Evolutionary conservation across 768 basidiomycete genomes (phyloP).

Genomic region (Sarcomyxa edulis): DNA sequence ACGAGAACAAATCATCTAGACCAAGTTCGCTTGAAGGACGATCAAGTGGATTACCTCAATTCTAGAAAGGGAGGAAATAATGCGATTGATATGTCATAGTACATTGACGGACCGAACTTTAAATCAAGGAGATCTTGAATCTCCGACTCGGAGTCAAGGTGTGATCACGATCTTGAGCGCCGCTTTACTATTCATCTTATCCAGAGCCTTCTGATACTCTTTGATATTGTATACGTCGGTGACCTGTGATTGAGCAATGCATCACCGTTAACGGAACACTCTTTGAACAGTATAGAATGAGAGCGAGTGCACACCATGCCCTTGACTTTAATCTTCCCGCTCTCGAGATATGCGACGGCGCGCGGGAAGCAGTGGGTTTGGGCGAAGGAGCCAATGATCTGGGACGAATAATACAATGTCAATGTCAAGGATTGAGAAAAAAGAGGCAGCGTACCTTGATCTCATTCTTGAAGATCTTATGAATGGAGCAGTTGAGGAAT

Average conservation of each 20-base stretch:
- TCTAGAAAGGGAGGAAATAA: no score
- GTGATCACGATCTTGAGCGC: constrained; percentile 60
- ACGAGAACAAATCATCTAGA: no score
- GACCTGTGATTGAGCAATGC: constrained; percentile 30
- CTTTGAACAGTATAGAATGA: not conserved
- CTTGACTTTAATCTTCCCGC: constrained; percentile 74
- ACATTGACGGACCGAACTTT: no score
- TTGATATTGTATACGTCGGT: constrained; percentile 63
- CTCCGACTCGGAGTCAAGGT: constrained; percentile 25
- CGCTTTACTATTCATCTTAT: constrained; percentile 64
- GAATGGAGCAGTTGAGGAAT: not conserved
- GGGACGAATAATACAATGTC: no score
- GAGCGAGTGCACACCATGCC: constrained; percentile 10
- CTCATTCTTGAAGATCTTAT: constrained; percentile 10
- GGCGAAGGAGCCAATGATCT: constrained; percentile 91
- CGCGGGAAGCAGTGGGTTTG: constrained; percentile 89
- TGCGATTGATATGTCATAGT: no score
- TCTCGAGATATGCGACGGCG: constrained; percentile 83
- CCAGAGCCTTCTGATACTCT: constrained; percentile 63
- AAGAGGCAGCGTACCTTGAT: constrained; percentile 7
- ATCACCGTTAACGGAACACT: constrained; percentile 1
- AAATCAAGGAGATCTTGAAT: no score
- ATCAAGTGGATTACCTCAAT: no score
- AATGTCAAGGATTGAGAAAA: not conserved
- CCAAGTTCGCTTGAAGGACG: no score